Evolutionary conservation across 768 basidiomycete genomes (phyloP).

Genomic region (Leccinum disarticulatum): DNA sequence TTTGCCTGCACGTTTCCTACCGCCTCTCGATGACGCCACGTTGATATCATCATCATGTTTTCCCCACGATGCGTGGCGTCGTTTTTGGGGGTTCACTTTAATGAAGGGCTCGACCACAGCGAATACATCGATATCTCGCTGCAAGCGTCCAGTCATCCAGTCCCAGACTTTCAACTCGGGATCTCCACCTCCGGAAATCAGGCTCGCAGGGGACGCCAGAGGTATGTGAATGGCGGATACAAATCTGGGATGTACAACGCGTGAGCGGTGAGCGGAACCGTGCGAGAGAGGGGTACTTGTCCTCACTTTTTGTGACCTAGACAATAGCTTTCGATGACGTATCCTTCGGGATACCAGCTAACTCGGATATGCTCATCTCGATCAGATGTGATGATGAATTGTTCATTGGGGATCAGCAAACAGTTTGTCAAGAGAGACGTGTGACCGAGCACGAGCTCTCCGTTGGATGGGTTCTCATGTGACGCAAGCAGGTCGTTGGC

Average conservation of each 20-base stretch:
- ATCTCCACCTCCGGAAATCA: slow-evolving; percentile 93
- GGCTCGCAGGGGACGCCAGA: slow-evolving; percentile 36
- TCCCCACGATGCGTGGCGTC: slow-evolving; percentile 28
- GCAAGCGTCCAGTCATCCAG: slow-evolving; percentile 62
- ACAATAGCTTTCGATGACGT: slow-evolving; percentile 83
- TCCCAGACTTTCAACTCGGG: slow-evolving; percentile 74
- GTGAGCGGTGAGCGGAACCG: not conserved
- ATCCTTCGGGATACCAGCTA: slow-evolving; percentile 86
- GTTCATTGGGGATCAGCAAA: slow-evolving; percentile 64
- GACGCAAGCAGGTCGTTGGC: slow-evolving; percentile 42
- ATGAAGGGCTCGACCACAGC: slow-evolving; percentile 50
- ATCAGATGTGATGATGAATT: slow-evolving; percentile 84
- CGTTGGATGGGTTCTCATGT: slow-evolving; percentile 69
- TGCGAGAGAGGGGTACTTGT: not conserved
- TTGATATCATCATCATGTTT: slow-evolving; percentile 28
- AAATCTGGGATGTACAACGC: slow-evolving; percentile 49
- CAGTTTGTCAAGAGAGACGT: slow-evolving; percentile 80
- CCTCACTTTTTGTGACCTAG: slow-evolving; percentile 80
- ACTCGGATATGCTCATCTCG: slow-evolving; percentile 95
- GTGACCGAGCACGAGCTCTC: slow-evolving; percentile 80
- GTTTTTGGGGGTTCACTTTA: slow-evolving; percentile 32
- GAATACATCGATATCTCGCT: slow-evolving; percentile 52
- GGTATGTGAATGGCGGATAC: slow-evolving; percentile 82
- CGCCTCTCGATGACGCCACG: slow-evolving; percentile 15
- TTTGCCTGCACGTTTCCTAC: slow-evolving; percentile 18